Base-by-base conservation (phyloP, 2,329 filamentous ascomycete species). In the Penicillium sp. region DNA sequence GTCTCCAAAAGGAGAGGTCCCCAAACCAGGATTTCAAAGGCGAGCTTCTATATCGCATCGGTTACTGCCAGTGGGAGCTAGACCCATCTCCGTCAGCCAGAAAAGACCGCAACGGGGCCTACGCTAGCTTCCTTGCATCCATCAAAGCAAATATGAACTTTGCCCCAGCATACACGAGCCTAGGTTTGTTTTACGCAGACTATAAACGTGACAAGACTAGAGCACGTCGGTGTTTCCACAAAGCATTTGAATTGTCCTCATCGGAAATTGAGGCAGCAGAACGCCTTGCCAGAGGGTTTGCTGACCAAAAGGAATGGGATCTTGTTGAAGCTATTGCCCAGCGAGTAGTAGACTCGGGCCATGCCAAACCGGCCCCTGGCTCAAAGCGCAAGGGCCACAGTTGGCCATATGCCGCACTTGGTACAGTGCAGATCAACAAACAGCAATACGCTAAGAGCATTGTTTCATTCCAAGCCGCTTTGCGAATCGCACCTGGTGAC, bases 371-470 rank as follows among this genome's bases (percentile, higher is more conserved):
- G 25, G 87, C 93, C 1, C 93, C 95, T 10, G 95, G 96, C 1
- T 97, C 93, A 1, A 96, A 96, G 81, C 88, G 90, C 67, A 93
- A 91, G 75, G 92, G 92, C 1, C 88, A 96, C 62, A 97, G 93
- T 76, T 99, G 95, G 95, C 95, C 95, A 2, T 96, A 92, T 72
- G 92, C 93, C 3, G 93, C 95, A 0, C 81, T 99, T 2, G 95
- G 96, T 26, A 92, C 96, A 16, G 93, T 96, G 1, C 92, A 98
- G 73, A 84, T 98, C 71, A 97, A 96, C 76, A 95, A 92, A 71
- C 92, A 96, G 71, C 92, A 96, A 59, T 98, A 93, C 67, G 81
- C 88, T 64, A 90, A 91, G 70, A 92, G 92, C 35, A 92, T 98
- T 53, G 88, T 93, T 9, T 96, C 92, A 0, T 99, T 98, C 72